Conservation (phyloP, 225 moss, liverwort and hornwort genomes). For the Sphagnum contortum region DNA sequence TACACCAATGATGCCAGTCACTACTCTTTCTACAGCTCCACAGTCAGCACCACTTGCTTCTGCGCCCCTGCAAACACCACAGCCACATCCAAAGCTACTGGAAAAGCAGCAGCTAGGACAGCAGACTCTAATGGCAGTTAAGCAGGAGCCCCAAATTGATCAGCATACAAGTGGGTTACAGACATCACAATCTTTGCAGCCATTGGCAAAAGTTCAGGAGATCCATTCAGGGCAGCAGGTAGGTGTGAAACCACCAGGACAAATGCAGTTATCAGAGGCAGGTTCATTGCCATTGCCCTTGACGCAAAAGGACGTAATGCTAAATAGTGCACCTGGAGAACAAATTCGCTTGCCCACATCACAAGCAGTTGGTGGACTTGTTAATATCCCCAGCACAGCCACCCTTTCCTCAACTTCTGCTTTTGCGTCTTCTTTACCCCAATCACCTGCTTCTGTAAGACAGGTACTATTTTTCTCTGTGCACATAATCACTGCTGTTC, state of each 20-base stretch:
- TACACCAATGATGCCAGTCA: constrained; percentile 9
- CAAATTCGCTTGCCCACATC: constrained; percentile 26
- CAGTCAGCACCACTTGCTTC: constrained; percentile 43
- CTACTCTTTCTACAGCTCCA: constrained; percentile 33
- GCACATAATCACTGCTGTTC: background rate
- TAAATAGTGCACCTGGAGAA: constrained; percentile 26
- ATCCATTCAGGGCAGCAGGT: constrained; percentile 44
- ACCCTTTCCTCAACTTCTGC: constrained; percentile 10
- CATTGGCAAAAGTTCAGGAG: constrained; percentile 14
- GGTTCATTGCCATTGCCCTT: constrained; percentile 25
- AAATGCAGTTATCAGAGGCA: constrained; percentile 33
- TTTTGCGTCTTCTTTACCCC: constrained; percentile 17
- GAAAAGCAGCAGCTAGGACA: constrained; percentile 48
- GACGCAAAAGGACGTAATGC: constrained; percentile 22
- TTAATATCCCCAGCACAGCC: constrained; percentile 23
- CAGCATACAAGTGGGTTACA: constrained; percentile 45
- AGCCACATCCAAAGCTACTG: constrained; percentile 63
- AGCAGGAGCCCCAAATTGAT: constrained; percentile 62
- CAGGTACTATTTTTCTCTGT: constrained; percentile 20
- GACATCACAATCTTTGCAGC: constrained; percentile 37
- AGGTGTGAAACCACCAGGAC: constrained; percentile 38
- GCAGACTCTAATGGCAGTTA: constrained; percentile 39
- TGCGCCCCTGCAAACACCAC: constrained; percentile 31
- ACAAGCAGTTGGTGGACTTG: constrained; percentile 18
- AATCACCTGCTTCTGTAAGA: constrained; percentile 18